Percentiles rank a stretch among this genome's conserved stretches.
phyloP scores from a whole-genome alignment of 1,284 basidiomycete genomes.

The Golubevia sp. region DNA sequence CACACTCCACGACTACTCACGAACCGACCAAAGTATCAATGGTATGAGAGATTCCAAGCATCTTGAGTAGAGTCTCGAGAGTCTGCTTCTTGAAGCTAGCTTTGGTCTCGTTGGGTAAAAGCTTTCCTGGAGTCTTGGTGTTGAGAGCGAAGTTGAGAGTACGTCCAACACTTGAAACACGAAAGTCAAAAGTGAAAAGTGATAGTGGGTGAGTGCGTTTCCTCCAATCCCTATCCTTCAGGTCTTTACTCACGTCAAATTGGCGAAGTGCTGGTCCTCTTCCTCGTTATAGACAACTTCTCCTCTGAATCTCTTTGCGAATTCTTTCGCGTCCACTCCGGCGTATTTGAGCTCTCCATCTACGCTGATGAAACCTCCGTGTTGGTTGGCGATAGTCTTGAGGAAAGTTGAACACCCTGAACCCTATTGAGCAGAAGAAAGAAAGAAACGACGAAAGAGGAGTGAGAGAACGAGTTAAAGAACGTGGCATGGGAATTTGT shows the following conservation, averaged over 20 bases:
- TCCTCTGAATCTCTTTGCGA: constrained; percentile 38
- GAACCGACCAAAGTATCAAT: constrained; percentile 44
- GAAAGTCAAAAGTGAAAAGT: too few species aligned
- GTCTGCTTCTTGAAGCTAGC: constrained; percentile 34
- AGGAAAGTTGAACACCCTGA: constrained; percentile 50
- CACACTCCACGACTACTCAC: too few species aligned
- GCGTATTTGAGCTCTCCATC: constrained; percentile 38
- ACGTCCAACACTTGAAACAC: too few species aligned
- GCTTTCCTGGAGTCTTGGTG: background rate
- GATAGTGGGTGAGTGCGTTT: too few species aligned
- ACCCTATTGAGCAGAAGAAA: too few species aligned
- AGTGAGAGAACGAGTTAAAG: too few species aligned
- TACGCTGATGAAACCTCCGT: constrained; percentile 30
- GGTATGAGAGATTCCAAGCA: constrained; percentile 49
- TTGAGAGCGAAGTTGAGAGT: too few species aligned
- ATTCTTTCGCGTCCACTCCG: constrained; percentile 30
- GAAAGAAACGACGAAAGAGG: background rate
- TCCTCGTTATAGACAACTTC: constrained; percentile 50
- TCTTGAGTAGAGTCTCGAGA: constrained; percentile 42
- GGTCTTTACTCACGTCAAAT: too few species aligned
- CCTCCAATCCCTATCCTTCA: too few species aligned
- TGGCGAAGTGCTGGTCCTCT: constrained; percentile 47
- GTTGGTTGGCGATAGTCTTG: constrained; percentile 50
- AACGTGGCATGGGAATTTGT: too few species aligned
- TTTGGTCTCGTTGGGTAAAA: constrained; percentile 25